Base-by-base conservation (phyloP, 2,329 filamentous ascomycete species). In the Cytospora leucostoma region DNA sequence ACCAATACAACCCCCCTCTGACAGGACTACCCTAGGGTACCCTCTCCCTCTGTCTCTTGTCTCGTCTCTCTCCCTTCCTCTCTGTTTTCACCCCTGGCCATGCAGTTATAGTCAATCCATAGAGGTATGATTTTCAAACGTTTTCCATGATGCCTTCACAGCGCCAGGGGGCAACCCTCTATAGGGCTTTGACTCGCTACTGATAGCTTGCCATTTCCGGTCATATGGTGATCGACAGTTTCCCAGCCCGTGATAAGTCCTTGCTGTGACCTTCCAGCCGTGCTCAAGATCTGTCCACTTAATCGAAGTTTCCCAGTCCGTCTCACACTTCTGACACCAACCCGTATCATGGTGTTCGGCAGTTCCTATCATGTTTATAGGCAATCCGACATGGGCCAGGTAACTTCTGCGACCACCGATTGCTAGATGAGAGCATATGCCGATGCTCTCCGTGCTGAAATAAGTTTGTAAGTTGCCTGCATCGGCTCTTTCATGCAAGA, bases 161-260 rank as follows among this genome's bases (percentile, higher is more conserved):
- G 35, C 63, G 34, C 59, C 60, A 34, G 33, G n/a, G 33, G 60
- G 63, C 38, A 63, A 15, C 44, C 34, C 56, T 63, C 63, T 62
- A 21, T 54, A 53, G 34, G 63, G 11, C 38, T 59, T 52, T n/a
- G 12, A 33, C 15, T 19, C 27, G n/a, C 21, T 35, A 49, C 44
- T 59, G 21, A 63, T 59, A 65, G 60, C 63, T 55, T 60, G 63
- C 63, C 63, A 65, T 59, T 65, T 65, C 50, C 15, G 59, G 55
- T 65, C 63, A 38, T 53, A 27, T 34, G 59, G 60, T 50, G 59
- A 63, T 50, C 63, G 63, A 63, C 60, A 65, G 55, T 60, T 35
- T 51, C 60, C 63, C 55, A 65, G 60, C 21, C 60, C 27, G 60
- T 63, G 55, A 59, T 63, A 65, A 40, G 60, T 65, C 38, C 40